phyloP scores from a whole-genome alignment of 192 early-diverging fungal genomes.

The Backusella macrospora region DNA sequence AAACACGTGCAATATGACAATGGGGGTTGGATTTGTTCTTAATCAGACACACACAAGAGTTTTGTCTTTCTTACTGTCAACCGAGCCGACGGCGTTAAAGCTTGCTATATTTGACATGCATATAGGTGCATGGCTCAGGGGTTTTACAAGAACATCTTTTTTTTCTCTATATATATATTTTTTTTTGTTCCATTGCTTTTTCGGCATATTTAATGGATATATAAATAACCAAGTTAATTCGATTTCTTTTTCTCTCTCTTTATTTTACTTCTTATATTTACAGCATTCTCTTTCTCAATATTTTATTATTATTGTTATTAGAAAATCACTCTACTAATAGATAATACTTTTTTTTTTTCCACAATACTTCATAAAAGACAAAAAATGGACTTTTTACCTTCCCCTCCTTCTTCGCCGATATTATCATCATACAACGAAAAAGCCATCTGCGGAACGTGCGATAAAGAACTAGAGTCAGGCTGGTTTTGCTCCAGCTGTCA shows the following conservation, averaged over 20 bases:
- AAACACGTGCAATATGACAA: slow-evolving; percentile 1
- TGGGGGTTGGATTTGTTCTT: slow-evolving; percentile 7
- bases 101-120: slow-evolving; percentile 17
- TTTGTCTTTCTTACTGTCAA: neutral
- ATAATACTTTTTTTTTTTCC: neutral
- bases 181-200: neutral
- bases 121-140: neutral
- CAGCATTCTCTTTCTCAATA: neutral
- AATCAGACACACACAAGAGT: neutral
- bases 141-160: neutral
- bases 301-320: neutral
- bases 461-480: slow-evolving; percentile 32
- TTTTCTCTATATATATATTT: neutral
- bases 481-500: slow-evolving; percentile 43
- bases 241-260: neutral
- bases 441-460: slow-evolving; percentile 32
- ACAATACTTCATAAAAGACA: neutral
- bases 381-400: slow-evolving; percentile 27
- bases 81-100: slow-evolving; percentile 22
- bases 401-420: slow-evolving; percentile 26
- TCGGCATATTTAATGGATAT: slow-evolving; percentile 4
- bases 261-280: neutral
- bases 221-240: neutral
- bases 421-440: slow-evolving; percentile 3
- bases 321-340: neutral